Base-by-base conservation (phyloP, 2,329 filamentous ascomycete species). In the Talaromyces verruculosus region DNA sequence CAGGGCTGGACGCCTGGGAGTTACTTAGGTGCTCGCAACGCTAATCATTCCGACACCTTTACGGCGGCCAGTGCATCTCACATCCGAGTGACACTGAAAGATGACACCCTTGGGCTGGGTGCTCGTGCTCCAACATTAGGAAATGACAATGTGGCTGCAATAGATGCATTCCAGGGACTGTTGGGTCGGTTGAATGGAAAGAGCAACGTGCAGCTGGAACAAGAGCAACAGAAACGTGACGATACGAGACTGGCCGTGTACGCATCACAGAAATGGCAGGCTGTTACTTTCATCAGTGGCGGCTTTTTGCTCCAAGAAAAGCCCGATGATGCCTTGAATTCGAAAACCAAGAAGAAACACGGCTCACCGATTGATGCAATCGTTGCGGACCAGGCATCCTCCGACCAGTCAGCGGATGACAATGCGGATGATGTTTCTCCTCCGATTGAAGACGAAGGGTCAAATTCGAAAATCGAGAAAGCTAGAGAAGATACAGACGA, bases 1-100 rank as follows among this genome's bases (percentile, higher is more conserved):
- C 93, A 97, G 74, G 95, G 95, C 69, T 99, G 95, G 95, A 86
- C 89, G 68, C 92, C 93, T 0, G 95, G 95, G 41, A 85, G 90
- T 70, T 91, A 87, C 63, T 86, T 99, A 25, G 95, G 95, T 63
- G 91, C 89, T 3, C 85, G 89, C 72, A 84, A 93, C 75, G 88
- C 92, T 7, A 80, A 88, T 0, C 93, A 97, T 72, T 85, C 91
- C 35, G 86, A 88, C 57, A 86, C 91, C 68, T 91, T 93, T 78
- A 93, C 90, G 25, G 86, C 88, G 2, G 93, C 91, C 47, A 96
- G 91, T 77, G 86, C 91, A 30, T 92, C 92, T 2, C 91, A 96
- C 75, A 95, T 98, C 72, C 89, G 90, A 67, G 91, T 96, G 45
- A 80, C 88, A 35, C 80, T 97, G 69, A 97, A 97, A 75, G 93